Conservation (phyloP, 1,284 basidiomycete species). For the Flammula alnicola region DNA sequence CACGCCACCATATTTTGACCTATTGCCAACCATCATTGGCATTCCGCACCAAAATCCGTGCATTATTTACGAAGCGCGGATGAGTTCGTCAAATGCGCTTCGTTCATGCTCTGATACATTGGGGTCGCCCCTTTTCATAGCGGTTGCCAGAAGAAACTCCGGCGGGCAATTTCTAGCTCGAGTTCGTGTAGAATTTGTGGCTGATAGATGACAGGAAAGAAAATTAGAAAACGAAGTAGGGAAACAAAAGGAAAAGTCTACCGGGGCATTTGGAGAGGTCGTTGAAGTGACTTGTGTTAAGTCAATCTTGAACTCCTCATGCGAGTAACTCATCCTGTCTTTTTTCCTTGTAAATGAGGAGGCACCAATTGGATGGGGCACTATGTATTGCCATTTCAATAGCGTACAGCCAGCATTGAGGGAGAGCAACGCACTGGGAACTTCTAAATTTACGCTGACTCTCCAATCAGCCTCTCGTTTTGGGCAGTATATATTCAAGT, state of each 20-base stretch:
- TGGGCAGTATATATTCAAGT: conserved; percentile 88
- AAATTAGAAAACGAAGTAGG: conserved; percentile 1
- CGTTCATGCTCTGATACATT: conserved; percentile 62
- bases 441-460: conserved; percentile 88
- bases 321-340: conserved; percentile 90
- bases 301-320: conserved; percentile 93
- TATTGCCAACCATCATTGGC: conserved; percentile 42
- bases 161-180: conserved; percentile 74
- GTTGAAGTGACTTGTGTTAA: conserved; percentile 86
- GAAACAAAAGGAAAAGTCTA: conserved; percentile 35
- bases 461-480: conserved; percentile 88
- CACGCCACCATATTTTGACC: too few species aligned
- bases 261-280: conserved; percentile 48
- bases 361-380: conserved; percentile 61
- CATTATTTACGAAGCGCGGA: conserved; percentile 83
- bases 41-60: conserved; percentile 74
- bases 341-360: conserved; percentile 73
- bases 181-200: conserved; percentile 71
- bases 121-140: conserved; percentile 61
- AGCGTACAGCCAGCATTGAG: not conserved
- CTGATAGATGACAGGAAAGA: conserved; percentile 37
- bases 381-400: conserved; percentile 38
- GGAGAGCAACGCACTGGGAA: conserved; percentile 56
- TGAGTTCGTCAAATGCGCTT: conserved; percentile 78
- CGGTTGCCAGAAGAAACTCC: conserved; percentile 60